Percentiles rank a stretch among this genome's conserved stretches.
Evolutionary conservation across 164 flowering plant species (phyloP).

Genomic region (Macadamia tetraphylla): DNA sequence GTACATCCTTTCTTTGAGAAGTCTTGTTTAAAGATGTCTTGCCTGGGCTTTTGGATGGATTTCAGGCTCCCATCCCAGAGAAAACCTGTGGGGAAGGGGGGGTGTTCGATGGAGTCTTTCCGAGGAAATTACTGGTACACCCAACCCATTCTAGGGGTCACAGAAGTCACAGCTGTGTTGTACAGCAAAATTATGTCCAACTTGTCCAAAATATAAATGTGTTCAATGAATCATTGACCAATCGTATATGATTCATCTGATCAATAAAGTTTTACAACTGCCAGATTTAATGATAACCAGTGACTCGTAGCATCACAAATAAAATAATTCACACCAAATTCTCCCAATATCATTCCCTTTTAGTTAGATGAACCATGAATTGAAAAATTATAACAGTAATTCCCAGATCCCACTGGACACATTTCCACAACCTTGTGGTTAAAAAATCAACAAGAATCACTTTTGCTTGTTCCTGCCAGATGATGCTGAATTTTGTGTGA

Average conservation of each 20-base stretch:
- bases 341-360: background rate
- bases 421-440: background rate
- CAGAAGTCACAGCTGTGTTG: too few relatives aligned
- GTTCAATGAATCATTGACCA: background rate
- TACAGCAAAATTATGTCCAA: too few relatives aligned
- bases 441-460: background rate
- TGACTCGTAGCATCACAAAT: background rate
- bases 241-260: background rate
- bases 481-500: conserved; percentile 34
- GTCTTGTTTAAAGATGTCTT: too few relatives aligned
- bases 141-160: too few relatives aligned
- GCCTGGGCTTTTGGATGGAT: too few relatives aligned
- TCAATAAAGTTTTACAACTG: background rate
- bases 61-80: too few relatives aligned
- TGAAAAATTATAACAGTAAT: too few relatives aligned
- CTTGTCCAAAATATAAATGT: too few relatives aligned
- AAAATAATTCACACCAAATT: background rate
- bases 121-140: too few relatives aligned
- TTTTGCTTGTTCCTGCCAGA: conserved; percentile 18
- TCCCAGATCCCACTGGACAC: background rate
- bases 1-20: too few relatives aligned
- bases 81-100: too few relatives aligned
- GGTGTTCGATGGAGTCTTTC: too few relatives aligned
- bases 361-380: background rate
- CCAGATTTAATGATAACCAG: background rate